Conservation (phyloP, 2,329 filamentous ascomycete species). For the Lecanicillium sp. region DNA sequence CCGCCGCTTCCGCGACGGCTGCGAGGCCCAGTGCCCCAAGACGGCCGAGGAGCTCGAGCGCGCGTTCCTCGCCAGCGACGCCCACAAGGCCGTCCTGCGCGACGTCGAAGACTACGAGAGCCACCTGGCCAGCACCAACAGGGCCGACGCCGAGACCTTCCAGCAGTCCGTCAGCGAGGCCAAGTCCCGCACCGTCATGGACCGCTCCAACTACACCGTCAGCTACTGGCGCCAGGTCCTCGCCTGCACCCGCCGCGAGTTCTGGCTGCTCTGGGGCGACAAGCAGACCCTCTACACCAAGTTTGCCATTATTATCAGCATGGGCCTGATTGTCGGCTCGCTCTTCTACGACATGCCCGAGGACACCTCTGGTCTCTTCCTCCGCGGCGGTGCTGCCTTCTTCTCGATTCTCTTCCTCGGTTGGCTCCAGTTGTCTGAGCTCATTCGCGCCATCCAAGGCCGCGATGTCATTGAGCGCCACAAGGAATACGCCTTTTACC, state of each 20-base stretch:
- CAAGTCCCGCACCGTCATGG: conserved; percentile 62
- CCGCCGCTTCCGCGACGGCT: conserved; percentile 58
- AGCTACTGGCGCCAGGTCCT: conserved; percentile 66
- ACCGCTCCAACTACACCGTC: conserved; percentile 69
- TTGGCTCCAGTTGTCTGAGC: conserved; percentile 69
- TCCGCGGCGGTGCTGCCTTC: conserved; percentile 40
- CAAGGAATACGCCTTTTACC: conserved; percentile 44
- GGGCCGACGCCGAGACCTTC: conserved; percentile 58
- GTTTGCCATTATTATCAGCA: conserved; percentile 69
- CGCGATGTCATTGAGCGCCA: conserved; percentile 52
- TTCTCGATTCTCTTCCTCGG: conserved; percentile 46
- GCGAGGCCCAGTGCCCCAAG: conserved; percentile 58
- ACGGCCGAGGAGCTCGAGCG: conserved; percentile 61
- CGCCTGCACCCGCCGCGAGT: conserved; percentile 64
- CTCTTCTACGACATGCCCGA: conserved; percentile 65
- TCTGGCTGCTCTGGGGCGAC: conserved; percentile 73
- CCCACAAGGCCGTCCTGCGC: conserved; percentile 52
- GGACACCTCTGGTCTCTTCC: conserved; percentile 58
- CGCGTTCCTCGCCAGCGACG: conserved; percentile 56
- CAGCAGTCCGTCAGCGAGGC: conserved; percentile 60
- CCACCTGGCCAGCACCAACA: conserved; percentile 44
- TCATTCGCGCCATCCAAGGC: conserved; percentile 70
- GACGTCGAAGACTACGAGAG: conserved; percentile 50
- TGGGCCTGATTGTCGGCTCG: conserved; percentile 68
- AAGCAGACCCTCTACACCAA: conserved; percentile 71